These are phyloP conservation scores for Biancaea sappan DNA, from an alignment of 306 rosid species.

Conservation along the genomic window DNA sequence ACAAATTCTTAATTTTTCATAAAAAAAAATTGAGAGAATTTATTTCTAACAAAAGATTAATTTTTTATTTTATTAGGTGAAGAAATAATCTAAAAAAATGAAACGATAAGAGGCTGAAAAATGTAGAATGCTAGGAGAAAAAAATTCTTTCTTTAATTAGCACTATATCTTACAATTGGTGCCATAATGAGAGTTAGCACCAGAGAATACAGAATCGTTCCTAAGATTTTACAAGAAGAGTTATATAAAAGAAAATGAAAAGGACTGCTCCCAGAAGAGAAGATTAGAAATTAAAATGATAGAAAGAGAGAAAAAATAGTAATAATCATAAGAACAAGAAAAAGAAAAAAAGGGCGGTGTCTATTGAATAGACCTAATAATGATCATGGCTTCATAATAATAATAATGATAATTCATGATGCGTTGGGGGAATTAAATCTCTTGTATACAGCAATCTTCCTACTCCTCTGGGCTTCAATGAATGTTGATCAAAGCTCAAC, in stretches of 20 bases:
- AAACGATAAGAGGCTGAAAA: too few relatives aligned
- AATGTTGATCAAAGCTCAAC: conserved; percentile 13
- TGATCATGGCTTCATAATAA: background rate
- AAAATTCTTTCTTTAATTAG: conserved; percentile 56
- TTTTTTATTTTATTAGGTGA: too few relatives aligned
- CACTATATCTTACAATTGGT: conserved; percentile 71
- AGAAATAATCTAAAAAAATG: too few relatives aligned
- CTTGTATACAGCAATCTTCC: background rate
- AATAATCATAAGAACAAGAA: background rate
- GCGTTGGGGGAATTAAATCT: background rate
- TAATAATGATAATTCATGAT: background rate
- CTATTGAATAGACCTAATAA: conserved; percentile 6
- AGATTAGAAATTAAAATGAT: conserved; percentile 47
- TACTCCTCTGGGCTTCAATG: conserved; percentile 12
- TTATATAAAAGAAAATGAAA: conserved; percentile 37
- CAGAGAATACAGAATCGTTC: conserved; percentile 56
- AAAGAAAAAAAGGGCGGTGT: conserved; percentile 2
- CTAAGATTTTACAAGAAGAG: conserved; percentile 73
- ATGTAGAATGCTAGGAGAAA: too few relatives aligned
- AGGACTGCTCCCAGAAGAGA: conserved; percentile 43
- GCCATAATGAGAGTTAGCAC: conserved; percentile 56
- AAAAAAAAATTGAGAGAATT: too few relatives aligned
- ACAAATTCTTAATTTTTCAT: too few relatives aligned
- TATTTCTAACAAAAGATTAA: too few relatives aligned
- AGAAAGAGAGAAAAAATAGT: conserved; percentile 13